Evolutionary conservation across 2,329 filamentous ascomycete genomes (phyloP).

Genomic region (Colletotrichum coccodes): DNA sequence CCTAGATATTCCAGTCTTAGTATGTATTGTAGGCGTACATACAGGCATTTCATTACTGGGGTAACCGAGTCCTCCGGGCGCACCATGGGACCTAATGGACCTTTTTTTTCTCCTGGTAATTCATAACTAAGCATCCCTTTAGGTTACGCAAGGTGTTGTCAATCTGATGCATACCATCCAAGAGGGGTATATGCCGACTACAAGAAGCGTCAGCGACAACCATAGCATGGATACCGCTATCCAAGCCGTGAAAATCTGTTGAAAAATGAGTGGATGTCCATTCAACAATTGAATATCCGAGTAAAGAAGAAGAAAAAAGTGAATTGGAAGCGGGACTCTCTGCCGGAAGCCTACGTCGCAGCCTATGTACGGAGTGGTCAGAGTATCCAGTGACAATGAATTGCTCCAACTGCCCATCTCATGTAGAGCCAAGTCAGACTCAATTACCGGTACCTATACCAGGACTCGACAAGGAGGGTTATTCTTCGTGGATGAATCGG

Average conservation of each 20-base stretch:
- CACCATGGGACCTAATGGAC: too few species aligned
- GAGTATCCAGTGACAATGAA: conserved; percentile 62
- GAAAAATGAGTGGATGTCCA: conserved; percentile 23
- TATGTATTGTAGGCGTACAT: too few species aligned
- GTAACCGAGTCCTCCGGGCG: too few species aligned
- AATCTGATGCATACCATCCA: conserved; percentile 55
- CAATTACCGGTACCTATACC: conserved; percentile 49
- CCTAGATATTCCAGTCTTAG: too few species aligned
- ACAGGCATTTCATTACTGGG: too few species aligned
- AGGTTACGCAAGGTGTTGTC: neutral
- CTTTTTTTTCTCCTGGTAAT: too few species aligned
- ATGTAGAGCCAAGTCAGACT: conserved; percentile 51
- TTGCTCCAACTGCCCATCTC: conserved; percentile 58
- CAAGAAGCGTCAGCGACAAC: conserved; percentile 61
- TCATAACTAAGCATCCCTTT: too few species aligned
- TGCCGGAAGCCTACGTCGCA: conserved; percentile 57
- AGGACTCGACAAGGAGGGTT: neutral
- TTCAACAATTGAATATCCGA: neutral
- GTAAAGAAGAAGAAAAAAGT: neutral
- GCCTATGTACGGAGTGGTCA: conserved; percentile 67
- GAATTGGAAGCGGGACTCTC: neutral
- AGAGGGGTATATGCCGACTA: conserved; percentile 60
- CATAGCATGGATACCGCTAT: conserved; percentile 61
- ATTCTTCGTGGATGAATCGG: conserved; percentile 59
- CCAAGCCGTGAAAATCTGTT: conserved; percentile 61